Conservation (phyloP, 257 asterid species). For the Solanum chiquidenum region DNA sequence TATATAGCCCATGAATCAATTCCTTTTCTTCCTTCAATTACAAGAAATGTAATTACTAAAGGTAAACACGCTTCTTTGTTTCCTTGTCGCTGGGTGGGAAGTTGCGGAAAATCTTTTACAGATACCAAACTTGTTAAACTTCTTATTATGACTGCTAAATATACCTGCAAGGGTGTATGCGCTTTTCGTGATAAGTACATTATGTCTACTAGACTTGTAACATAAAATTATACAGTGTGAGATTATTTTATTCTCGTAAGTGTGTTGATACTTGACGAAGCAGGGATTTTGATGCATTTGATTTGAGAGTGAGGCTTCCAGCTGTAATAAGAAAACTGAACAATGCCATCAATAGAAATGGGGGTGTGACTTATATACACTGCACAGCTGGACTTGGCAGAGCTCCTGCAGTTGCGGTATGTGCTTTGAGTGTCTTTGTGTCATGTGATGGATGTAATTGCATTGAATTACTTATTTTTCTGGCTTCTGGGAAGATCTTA, state of each 20-base stretch:
- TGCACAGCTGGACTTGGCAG: conserved; percentile 98
- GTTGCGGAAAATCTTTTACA: background rate
- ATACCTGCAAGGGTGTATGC: background rate
- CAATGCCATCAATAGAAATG: conserved; percentile 55
- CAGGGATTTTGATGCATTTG: conserved; percentile 97
- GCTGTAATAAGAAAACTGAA: conserved; percentile 79
- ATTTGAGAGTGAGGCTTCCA: conserved; percentile 76
- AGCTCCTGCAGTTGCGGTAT: conserved; percentile 93
- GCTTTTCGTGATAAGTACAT: background rate
- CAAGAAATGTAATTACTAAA: background rate
- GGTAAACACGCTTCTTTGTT: background rate
- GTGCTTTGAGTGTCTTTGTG: conserved; percentile 9
- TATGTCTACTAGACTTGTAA: background rate
- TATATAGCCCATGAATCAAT: background rate
- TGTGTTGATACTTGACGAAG: background rate
- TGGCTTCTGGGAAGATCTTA: background rate
- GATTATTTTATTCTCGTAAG: background rate
- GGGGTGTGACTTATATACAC: conserved; percentile 88
- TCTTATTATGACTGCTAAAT: background rate
- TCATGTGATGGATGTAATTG: background rate
- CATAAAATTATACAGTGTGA: background rate
- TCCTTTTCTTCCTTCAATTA: background rate
- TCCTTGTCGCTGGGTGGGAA: background rate
- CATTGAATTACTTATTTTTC: background rate
- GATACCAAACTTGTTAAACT: background rate